Evolutionary conservation across 345 rosid species (phyloP).

Genomic region (Salix udensis): DNA sequence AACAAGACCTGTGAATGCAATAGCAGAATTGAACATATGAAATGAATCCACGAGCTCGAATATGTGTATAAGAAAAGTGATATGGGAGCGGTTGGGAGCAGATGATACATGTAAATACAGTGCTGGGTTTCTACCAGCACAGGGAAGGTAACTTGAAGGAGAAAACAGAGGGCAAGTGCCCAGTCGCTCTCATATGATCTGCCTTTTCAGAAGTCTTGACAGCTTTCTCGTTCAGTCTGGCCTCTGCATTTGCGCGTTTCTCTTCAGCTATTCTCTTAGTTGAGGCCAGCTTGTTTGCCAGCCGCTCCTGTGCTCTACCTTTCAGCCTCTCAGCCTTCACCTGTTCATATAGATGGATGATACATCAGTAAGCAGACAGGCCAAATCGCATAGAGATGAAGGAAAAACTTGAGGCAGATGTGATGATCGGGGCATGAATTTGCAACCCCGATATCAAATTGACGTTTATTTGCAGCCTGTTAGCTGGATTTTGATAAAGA

Average conservation of each 20-base stretch:
- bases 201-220: constrained; percentile 69
- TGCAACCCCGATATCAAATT: neutral
- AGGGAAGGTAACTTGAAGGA: constrained; percentile 69
- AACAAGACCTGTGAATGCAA: neutral
- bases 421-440: neutral
- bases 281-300: constrained; percentile 63
- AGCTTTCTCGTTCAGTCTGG: constrained; percentile 68
- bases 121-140: constrained; percentile 56
- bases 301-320: constrained; percentile 78
- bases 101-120: constrained; percentile 3
- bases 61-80: constrained; percentile 1
- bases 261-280: constrained; percentile 79
- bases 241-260: constrained; percentile 82
- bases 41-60: constrained; percentile 4
- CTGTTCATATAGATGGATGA: constrained; percentile 23
- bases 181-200: constrained; percentile 79
- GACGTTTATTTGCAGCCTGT: neutral
- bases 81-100: neutral
- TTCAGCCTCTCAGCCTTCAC: constrained; percentile 80
- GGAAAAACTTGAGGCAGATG: neutral
- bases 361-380: neutral
- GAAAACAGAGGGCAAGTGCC: constrained; percentile 72
- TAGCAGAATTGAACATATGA: constrained; percentile 7
- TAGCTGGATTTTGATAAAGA: no score
- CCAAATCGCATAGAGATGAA: neutral